Percentiles rank a stretch among this genome's conserved stretches.
phyloP scores from a whole-genome alignment of 495 filamentous ascomycete genomes.

The Aspergillus affinis region DNA sequence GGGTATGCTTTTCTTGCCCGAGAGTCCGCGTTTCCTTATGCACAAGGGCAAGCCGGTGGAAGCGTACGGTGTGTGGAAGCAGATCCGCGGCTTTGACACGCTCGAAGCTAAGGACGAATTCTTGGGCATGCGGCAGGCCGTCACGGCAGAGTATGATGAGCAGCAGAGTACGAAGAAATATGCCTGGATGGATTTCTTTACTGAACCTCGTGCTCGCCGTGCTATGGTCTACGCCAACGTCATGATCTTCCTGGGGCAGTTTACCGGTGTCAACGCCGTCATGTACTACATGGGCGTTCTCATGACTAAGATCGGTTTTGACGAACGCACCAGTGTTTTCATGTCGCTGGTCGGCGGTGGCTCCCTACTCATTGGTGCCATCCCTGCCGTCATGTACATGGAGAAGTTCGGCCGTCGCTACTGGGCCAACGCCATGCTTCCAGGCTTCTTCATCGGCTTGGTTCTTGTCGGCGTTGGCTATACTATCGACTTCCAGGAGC shows the following conservation, averaged over 20 bases:
- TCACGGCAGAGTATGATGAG: constrained; percentile 44
- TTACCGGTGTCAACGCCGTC: constrained; percentile 61
- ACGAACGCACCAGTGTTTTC: constrained; percentile 50
- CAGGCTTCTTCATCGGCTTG: constrained; percentile 60
- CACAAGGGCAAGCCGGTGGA: constrained; percentile 49
- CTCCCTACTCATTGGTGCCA: constrained; percentile 54
- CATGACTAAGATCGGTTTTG: constrained; percentile 58
- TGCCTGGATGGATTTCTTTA: constrained; percentile 64
- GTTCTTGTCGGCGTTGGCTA: constrained; percentile 56
- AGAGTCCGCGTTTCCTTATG: constrained; percentile 57
- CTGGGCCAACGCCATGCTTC: constrained; percentile 62
- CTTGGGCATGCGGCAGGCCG: constrained; percentile 59
- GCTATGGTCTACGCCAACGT: constrained; percentile 61
- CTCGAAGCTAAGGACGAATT: constrained; percentile 57
- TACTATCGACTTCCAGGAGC: constrained; percentile 37
- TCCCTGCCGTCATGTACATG: constrained; percentile 61
- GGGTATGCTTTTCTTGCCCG: constrained; percentile 61
- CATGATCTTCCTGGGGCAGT: constrained; percentile 62
- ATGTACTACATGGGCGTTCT: constrained; percentile 64
- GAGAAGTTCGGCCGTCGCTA: constrained; percentile 59
- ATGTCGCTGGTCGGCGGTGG: constrained; percentile 65
- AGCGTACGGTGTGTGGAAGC: constrained; percentile 60
- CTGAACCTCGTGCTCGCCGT: constrained; percentile 54
- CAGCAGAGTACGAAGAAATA: constrained; percentile 42
- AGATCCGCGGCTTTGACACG: constrained; percentile 53